Conservation (phyloP, 148 eudicot genomes). For the Chenopodium album region DNA sequence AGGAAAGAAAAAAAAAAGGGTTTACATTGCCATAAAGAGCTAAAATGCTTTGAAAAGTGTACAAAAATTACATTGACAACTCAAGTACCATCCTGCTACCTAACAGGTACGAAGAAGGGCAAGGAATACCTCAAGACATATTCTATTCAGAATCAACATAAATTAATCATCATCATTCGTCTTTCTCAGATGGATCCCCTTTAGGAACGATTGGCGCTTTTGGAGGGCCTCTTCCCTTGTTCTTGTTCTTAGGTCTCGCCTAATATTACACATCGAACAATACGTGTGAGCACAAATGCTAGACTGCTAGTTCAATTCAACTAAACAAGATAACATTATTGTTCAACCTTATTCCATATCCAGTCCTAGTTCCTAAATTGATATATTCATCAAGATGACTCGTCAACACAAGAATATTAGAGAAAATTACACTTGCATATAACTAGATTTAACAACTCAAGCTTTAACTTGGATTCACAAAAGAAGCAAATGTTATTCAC, state of each 20-base stretch:
- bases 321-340: neutral
- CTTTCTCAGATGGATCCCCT: constrained; percentile 42
- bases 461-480: neutral
- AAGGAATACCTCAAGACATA: constrained; percentile 21
- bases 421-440: neutral
- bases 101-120: constrained; percentile 13
- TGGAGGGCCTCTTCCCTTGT: constrained; percentile 60
- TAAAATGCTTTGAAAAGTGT: neutral
- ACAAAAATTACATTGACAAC: constrained; percentile 18
- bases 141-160: constrained; percentile 3
- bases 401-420: neutral
- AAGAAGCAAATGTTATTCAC: neutral
- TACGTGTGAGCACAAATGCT: neutral
- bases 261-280: constrained; percentile 12
- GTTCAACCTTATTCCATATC: neutral
- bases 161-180: constrained; percentile 36
- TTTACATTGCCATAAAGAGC: constrained; percentile 14
- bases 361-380: neutral
- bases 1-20: constrained; percentile 1
- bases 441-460: neutral
- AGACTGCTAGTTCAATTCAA: neutral
- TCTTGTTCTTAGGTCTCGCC: constrained; percentile 66
- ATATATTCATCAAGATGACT: neutral
- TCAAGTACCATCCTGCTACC: constrained; percentile 11
- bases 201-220: constrained; percentile 42